Percentiles rank a stretch among this genome's conserved stretches.
Evolutionary conservation across 768 basidiomycete genomes (phyloP).

Genomic region (Floccularia luteovirens): DNA sequence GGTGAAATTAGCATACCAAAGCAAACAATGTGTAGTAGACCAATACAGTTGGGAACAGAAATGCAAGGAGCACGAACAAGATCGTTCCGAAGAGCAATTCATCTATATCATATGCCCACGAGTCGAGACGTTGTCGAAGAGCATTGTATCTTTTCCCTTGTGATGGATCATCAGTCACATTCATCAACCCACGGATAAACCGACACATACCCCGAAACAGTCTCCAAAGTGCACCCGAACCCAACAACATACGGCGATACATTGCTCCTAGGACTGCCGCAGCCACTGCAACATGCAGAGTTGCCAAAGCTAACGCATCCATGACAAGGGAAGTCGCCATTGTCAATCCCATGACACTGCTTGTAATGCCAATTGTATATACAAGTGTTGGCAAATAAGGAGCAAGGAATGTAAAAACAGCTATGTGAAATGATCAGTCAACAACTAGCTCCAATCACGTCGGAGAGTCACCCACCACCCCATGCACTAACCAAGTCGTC

Average conservation of each 20-base stretch:
- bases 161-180: background rate
- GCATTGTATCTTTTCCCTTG: conserved; percentile 86
- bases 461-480: conserved; percentile 50
- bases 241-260: conserved; percentile 52
- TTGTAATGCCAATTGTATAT: conserved; percentile 24
- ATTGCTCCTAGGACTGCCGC: conserved; percentile 56
- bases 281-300: conserved; percentile 64
- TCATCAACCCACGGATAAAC: background rate
- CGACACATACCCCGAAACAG: conserved; percentile 69
- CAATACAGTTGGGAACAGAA: conserved; percentile 79
- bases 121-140: conserved; percentile 80
- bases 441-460: too few relatives aligned
- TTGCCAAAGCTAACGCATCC: conserved; percentile 61
- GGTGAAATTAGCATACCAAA: too few relatives aligned
- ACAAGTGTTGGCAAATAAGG: conserved; percentile 20
- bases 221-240: conserved; percentile 71
- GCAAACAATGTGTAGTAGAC: conserved; percentile 85
- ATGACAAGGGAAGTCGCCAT: conserved; percentile 57
- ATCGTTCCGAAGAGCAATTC: conserved; percentile 94
- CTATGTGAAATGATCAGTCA: too few relatives aligned
- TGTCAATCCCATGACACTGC: conserved; percentile 45
- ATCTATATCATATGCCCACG: conserved; percentile 88
- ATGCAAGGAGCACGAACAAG: conserved; percentile 73
- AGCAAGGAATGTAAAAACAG: too few relatives aligned
- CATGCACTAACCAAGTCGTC: conserved; percentile 58